A percentile compares a stretch with the other conserved stretches of the same genome.
Evolutionary conservation across 805 yeast species (phyloP).

Genomic region (Suhomyces canberraensis): DNA sequence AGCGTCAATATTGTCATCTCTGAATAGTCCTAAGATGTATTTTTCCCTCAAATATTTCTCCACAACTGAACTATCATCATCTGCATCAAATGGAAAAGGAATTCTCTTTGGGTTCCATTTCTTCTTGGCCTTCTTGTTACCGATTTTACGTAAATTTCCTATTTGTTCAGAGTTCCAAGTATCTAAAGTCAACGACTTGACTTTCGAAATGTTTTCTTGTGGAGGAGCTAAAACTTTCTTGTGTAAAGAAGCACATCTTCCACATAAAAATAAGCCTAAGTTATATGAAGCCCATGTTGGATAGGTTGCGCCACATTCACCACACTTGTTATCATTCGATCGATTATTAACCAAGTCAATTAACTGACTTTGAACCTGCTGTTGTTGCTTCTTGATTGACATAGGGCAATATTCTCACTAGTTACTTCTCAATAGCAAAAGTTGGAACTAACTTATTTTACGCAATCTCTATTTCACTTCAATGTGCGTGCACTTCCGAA

Average conservation of each 20-base stretch:
- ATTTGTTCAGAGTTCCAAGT: constrained; percentile 61
- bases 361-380: constrained; percentile 48
- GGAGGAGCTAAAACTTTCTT: constrained; percentile 54
- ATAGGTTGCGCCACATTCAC: constrained; percentile 67
- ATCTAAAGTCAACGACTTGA: constrained; percentile 73
- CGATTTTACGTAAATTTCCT: constrained; percentile 42
- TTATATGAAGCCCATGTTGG: constrained; percentile 58
- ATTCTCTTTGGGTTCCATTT: constrained; percentile 67
- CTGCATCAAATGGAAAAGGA: constrained; percentile 75
- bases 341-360: constrained; percentile 57
- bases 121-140: constrained; percentile 58
- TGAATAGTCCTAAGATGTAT: constrained; percentile 60
- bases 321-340: constrained; percentile 67
- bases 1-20: constrained; percentile 36
- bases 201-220: constrained; percentile 49
- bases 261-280: constrained; percentile 74
- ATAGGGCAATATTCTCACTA: not conserved
- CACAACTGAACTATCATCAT: constrained; percentile 54
- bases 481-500: too few species aligned
- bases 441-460: too few species aligned
- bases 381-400: constrained; percentile 33
- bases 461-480: too few species aligned
- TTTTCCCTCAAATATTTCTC: constrained; percentile 63
- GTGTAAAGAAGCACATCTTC: constrained; percentile 80
- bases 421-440: too few species aligned